Evolutionary conservation across 2,329 filamentous ascomycete genomes (phyloP).

Genomic region (Fusarium nanum): DNA sequence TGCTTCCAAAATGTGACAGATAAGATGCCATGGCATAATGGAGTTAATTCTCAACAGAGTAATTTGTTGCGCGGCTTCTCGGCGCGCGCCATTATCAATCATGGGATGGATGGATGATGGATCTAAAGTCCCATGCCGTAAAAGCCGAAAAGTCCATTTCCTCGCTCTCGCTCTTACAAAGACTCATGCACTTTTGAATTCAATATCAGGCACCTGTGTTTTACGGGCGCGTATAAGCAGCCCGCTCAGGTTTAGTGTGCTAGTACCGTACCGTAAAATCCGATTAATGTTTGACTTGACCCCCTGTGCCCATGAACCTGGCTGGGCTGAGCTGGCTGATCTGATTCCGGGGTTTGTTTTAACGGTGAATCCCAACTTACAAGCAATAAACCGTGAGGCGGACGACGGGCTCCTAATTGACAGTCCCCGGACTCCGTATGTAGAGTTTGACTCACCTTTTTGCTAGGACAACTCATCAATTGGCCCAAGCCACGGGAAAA

Average conservation of each 20-base stretch:
- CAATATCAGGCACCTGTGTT: slow-evolving; percentile 23
- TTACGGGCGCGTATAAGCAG: slow-evolving; percentile 17
- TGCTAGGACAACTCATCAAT: slow-evolving; percentile 35
- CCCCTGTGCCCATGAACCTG: slow-evolving; percentile 18
- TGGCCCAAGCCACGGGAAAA: slow-evolving; percentile 26
- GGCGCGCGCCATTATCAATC: slow-evolving; percentile 14
- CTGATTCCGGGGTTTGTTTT: slow-evolving; percentile 26
- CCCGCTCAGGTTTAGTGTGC: slow-evolving; percentile 3
- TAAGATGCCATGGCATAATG: neutral
- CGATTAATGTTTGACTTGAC: slow-evolving; percentile 2
- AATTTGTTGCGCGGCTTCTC: slow-evolving; percentile 20
- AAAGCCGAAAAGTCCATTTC: slow-evolving; percentile 24
- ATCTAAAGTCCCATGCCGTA: slow-evolving; percentile 10
- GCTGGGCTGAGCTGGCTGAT: slow-evolving; percentile 34
- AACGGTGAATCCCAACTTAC: slow-evolving; percentile 22
- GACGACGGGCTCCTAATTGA: slow-evolving; percentile 1
- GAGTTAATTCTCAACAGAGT: neutral
- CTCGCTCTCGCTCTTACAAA: neutral
- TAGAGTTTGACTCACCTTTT: slow-evolving; percentile 33
- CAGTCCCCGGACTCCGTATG: neutral
- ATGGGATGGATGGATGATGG: neutral
- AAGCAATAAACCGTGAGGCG: slow-evolving; percentile 13
- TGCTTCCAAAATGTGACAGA: slow-evolving; percentile 6
- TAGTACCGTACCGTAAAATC: neutral
- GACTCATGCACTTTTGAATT: slow-evolving; percentile 2